Conservation (phyloP, 192 early-diverging fungal genomes). For the Borealophlyctis nickersoniae region DNA sequence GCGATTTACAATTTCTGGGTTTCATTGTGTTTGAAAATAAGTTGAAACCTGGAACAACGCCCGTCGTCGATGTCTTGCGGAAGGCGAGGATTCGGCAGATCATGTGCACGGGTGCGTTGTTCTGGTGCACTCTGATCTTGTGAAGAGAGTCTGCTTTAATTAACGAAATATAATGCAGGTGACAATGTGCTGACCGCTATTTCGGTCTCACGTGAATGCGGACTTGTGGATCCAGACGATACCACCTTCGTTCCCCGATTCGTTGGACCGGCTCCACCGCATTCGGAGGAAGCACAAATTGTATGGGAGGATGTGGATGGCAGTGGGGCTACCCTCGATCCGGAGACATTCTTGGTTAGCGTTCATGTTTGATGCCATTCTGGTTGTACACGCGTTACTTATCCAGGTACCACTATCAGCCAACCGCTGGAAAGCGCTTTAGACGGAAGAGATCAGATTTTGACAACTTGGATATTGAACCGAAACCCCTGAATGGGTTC, state of each 20-base stretch:
- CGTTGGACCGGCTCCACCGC: constrained; percentile 45
- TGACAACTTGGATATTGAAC: too few species aligned
- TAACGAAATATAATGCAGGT: constrained; percentile 38
- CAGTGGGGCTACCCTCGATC: constrained; percentile 47
- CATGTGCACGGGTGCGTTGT: constrained; percentile 84
- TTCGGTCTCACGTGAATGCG: constrained; percentile 90
- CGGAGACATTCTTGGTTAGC: constrained; percentile 45
- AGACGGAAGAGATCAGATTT: too few species aligned
- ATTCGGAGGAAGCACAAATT: constrained; percentile 52
- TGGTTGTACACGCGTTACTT: too few species aligned
- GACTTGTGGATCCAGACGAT: constrained; percentile 71
- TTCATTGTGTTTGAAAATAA: constrained; percentile 99
- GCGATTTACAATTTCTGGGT: constrained; percentile 82
- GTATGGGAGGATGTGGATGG: constrained; percentile 73
- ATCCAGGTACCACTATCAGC: too few species aligned
- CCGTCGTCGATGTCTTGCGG: constrained; percentile 72
- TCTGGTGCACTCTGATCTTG: background rate
- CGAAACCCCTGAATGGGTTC: background rate
- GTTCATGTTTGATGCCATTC: too few species aligned
- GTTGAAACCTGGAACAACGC: constrained; percentile 80
- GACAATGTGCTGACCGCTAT: constrained; percentile 97
- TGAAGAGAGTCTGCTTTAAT: constrained; percentile 4
- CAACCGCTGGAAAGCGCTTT: too few species aligned
- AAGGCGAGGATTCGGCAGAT: constrained; percentile 87
- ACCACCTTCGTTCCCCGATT: constrained; percentile 82